These are phyloP conservation scores for Aspergillus kassunensis DNA, from an alignment of 495 filamentous ascomycete species.

Conservation along the genomic window DNA sequence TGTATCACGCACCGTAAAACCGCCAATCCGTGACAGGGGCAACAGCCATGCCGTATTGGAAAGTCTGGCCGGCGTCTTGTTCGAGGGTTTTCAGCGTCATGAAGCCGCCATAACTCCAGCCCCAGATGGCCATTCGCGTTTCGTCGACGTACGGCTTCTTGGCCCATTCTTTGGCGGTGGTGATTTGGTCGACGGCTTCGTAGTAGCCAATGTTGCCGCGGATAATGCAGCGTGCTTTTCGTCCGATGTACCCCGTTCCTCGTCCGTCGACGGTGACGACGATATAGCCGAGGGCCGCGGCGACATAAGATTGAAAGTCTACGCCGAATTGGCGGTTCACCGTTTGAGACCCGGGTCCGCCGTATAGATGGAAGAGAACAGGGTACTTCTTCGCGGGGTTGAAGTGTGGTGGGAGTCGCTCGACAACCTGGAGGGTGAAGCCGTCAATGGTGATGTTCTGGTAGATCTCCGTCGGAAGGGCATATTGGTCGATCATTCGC, in stretches of 20 bases:
- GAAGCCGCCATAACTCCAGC: constrained; percentile 97
- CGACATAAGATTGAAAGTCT: constrained; percentile 88
- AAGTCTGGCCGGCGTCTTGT: constrained; percentile 81
- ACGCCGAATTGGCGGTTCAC: constrained; percentile 79
- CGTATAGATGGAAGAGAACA: constrained; percentile 90
- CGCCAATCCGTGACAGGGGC: constrained; percentile 97
- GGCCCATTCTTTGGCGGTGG: constrained; percentile 81
- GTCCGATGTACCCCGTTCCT: constrained; percentile 87
- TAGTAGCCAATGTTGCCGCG: constrained; percentile 79
- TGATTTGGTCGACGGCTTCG: constrained; percentile 89
- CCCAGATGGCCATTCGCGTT: constrained; percentile 86
- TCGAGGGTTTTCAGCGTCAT: constrained; percentile 96
- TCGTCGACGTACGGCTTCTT: constrained; percentile 79
- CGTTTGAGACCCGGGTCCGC: constrained; percentile 82
- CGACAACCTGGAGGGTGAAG: constrained; percentile 76
- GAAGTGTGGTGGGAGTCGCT: constrained; percentile 88
- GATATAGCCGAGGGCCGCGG: constrained; percentile 83
- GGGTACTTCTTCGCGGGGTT: constrained; percentile 82
- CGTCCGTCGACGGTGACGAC: constrained; percentile 93
- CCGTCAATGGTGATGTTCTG: constrained; percentile 79
- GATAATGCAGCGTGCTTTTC: constrained; percentile 74
- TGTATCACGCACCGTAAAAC: constrained; percentile 60
- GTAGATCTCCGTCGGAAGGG: constrained; percentile 81
- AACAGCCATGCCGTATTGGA: constrained; percentile 95
- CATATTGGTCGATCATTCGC: constrained; percentile 65